phyloP scores from a whole-genome alignment of 257 asterid genomes.

The Solanum chilense region DNA sequence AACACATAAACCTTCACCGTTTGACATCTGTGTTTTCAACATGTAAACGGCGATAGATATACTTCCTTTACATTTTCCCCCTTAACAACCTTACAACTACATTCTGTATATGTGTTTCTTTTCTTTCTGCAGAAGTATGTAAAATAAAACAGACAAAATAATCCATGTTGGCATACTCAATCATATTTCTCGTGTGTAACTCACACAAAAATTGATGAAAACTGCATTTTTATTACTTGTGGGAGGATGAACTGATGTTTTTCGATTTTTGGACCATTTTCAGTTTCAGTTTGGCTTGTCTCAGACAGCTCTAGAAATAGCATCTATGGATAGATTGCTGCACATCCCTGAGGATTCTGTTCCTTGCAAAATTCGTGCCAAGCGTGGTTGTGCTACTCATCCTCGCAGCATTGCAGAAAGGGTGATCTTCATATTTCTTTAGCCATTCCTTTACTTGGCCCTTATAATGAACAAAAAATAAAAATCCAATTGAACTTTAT shows the following conservation, averaged over 20 bases:
- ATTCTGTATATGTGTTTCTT: neutral
- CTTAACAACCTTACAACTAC: neutral
- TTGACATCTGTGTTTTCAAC: neutral
- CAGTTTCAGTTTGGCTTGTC: constrained; percentile 76
- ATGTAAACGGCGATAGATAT: neutral
- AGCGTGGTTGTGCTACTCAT: constrained; percentile 91
- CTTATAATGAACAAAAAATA: neutral
- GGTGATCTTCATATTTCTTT: constrained; percentile 14
- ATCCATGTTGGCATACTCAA: neutral
- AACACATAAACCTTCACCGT: neutral
- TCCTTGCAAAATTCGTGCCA: constrained; percentile 85
- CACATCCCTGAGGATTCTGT: constrained; percentile 77
- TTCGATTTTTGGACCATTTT: neutral
- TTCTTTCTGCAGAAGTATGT: neutral
- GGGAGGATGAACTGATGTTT: neutral
- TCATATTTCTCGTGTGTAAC: neutral
- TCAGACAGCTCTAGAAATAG: constrained; percentile 47
- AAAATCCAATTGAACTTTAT: neutral
- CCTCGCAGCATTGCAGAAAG: constrained; percentile 97
- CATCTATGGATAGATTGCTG: constrained; percentile 55
- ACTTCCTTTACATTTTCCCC: neutral
- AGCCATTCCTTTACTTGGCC: neutral
- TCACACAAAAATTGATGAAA: neutral
- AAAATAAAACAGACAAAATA: neutral
- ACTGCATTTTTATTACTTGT: neutral